Conservation (phyloP, 2,329 filamentous ascomycete species). For the Talaromyces funiculosus region DNA sequence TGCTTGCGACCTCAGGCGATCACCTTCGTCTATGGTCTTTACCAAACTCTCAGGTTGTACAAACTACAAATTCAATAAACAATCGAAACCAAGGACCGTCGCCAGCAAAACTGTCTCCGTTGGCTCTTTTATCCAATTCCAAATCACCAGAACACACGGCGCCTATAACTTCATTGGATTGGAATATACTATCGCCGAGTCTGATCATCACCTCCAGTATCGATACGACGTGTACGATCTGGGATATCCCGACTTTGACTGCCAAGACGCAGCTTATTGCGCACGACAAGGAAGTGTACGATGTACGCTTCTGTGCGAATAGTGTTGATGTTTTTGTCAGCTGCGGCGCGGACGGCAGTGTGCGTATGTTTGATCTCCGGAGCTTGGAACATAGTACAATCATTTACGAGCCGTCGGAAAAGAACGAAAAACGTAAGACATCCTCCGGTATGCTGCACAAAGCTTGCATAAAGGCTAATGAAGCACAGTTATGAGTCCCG, state of each 20-base stretch:
- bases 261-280: slow-evolving; percentile 98
- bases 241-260: slow-evolving; percentile 96
- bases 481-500: slow-evolving; percentile 41
- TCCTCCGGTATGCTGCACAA: too few relatives aligned
- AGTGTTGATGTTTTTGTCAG: slow-evolving; percentile 98
- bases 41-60: slow-evolving; percentile 57
- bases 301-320: slow-evolving; percentile 95
- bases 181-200: slow-evolving; percentile 95
- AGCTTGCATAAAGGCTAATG: not conserved
- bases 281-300: slow-evolving; percentile 98
- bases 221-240: slow-evolving; percentile 98
- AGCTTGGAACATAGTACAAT: slow-evolving; percentile 98
- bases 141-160: slow-evolving; percentile 98
- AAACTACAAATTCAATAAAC: slow-evolving; percentile 62
- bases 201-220: slow-evolving; percentile 98
- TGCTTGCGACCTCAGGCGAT: slow-evolving; percentile 90
- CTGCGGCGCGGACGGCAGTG: slow-evolving; percentile 94
- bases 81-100: slow-evolving; percentile 56
- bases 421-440: slow-evolving; percentile 60
- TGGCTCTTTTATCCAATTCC: slow-evolving; percentile 91
- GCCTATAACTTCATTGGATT: slow-evolving; percentile 90
- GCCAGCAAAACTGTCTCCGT: slow-evolving; percentile 78
- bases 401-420: slow-evolving; percentile 94
- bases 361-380: slow-evolving; percentile 96
- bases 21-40: slow-evolving; percentile 92